Evolutionary conservation across 106 monocot species (phyloP), one percentile per base, ranked within the genome.

Genomic region (Acorus gramineus): DNA sequence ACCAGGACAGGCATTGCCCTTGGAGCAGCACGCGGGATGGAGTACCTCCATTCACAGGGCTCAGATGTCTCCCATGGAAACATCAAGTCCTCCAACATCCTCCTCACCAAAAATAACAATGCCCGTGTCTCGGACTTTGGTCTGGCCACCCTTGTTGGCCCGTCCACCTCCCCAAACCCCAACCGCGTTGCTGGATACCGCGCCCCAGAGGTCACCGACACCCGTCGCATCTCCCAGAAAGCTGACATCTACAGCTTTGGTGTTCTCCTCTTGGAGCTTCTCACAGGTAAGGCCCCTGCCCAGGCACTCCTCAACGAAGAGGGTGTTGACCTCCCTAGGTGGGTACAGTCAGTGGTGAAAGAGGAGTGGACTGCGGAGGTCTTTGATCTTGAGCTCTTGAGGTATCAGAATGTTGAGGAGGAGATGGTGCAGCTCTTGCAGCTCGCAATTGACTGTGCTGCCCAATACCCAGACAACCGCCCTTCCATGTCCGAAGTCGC

Each of bases 1-100:
- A 56, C 71, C 11, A 14, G 89, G 49, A 44, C 71, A 55, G 63
- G 63, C 58, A 80, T 85, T 51, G 82, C 85, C 9, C 53, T 82
- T 11, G 71, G 67, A 6, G 77, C 80, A 13, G 89, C 89, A 59
- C 64, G 77, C 7, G 89, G 79, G 11, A 46, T 89, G 3, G 68
- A 64, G 14, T 80, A 80, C 77, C 80, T 89, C 60, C 89, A 89
- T 56, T 82, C 89, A 6, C 64, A 69, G 0, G 60, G 74, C 59
- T 72, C 73, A 3, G 44, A 13, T 3, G 68, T 65, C 51, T 74
- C 85, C 62, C 89, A 89, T 13, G 85, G 89, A 45, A 82, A 85
- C 75, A 79, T 89, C 58, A 89, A 85, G 57, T 80, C 89, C 60
- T 89, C 85, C 64, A 89, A 89, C 71, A 55, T 89, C 63, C 85